A percentile compares a stretch with the other conserved stretches of the same genome.
These are phyloP conservation scores for Ceratobasidium sp. DNA, from an alignment of 1,284 basidiomycete genomes.

Conservation along the genomic window DNA sequence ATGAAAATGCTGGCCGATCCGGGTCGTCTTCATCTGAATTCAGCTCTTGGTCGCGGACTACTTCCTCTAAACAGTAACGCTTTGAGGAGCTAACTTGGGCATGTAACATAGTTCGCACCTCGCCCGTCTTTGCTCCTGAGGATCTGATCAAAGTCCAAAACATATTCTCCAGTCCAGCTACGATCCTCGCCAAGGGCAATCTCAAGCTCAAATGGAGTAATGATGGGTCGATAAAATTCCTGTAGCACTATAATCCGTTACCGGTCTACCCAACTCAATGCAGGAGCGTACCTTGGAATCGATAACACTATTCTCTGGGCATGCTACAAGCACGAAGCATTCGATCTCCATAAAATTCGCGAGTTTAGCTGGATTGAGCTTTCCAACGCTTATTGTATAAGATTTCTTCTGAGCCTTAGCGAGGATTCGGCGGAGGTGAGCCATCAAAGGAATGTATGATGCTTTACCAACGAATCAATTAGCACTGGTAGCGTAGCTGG, in stretches of 20 bases:
- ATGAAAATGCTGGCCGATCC: slow-evolving; percentile 84
- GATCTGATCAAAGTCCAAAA: slow-evolving; percentile 81
- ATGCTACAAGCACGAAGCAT: slow-evolving; percentile 94
- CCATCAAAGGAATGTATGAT: slow-evolving; percentile 84
- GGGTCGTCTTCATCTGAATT: slow-evolving; percentile 50
- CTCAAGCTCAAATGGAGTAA: slow-evolving; percentile 94
- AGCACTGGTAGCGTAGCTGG: background rate
- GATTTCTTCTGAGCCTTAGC: slow-evolving; percentile 79
- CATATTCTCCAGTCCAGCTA: slow-evolving; percentile 83
- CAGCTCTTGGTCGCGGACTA: slow-evolving; percentile 8
- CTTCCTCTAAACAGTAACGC: slow-evolving; percentile 27
- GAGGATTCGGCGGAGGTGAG: slow-evolving; percentile 76
- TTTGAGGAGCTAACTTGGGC: background rate
- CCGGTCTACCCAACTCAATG: background rate
- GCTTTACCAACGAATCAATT: slow-evolving; percentile 57
- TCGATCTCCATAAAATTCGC: slow-evolving; percentile 98
- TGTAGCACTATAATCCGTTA: slow-evolving; percentile 51
- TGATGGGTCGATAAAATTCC: slow-evolving; percentile 91
- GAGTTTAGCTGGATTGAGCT: slow-evolving; percentile 94
- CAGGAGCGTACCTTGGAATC: slow-evolving; percentile 72
- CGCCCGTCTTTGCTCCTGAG: slow-evolving; percentile 56
- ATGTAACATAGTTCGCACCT: slow-evolving; percentile 17
- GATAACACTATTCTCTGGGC: slow-evolving; percentile 91
- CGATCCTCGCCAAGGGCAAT: slow-evolving; percentile 75
- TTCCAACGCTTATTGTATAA: slow-evolving; percentile 96